Percentiles rank a stretch among this genome's conserved stretches.
These are phyloP conservation scores for Phytophthora quininea DNA, from an alignment of 352 stramenopile genomes.

Conservation along the genomic window DNA sequence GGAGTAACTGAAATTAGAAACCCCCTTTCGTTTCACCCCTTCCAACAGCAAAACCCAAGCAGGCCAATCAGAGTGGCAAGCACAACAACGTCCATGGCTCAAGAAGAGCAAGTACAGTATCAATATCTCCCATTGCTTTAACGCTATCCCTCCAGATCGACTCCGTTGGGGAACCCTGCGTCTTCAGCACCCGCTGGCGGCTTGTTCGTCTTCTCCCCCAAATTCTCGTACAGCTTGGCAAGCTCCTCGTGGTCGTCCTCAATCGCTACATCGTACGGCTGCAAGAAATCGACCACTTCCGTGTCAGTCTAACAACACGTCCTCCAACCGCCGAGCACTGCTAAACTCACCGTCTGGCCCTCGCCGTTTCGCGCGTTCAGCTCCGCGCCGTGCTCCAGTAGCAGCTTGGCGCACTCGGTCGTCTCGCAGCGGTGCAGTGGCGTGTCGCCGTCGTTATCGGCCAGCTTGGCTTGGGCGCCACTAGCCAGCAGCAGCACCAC, in stretches of 20 bases:
- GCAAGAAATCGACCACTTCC: slow-evolving; percentile 1
- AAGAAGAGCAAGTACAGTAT: no score
- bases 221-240: slow-evolving; percentile 46
- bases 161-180: slow-evolving; percentile 24
- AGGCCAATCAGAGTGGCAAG: no score
- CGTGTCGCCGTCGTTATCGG: slow-evolving; percentile 70
- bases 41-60: no score
- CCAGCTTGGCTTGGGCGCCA: slow-evolving; percentile 47
- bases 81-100: no score
- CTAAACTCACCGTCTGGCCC: slow-evolving; percentile 48
- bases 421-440: slow-evolving; percentile 71
- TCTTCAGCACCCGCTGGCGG: slow-evolving; percentile 38
- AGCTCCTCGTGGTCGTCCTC: slow-evolving; percentile 69
- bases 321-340: no score
- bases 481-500: slow-evolving; percentile 53
- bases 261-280: slow-evolving; percentile 69
- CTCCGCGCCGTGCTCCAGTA: slow-evolving; percentile 60
- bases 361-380: slow-evolving; percentile 72
- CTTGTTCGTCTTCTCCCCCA: slow-evolving; percentile 56
- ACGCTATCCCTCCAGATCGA: slow-evolving; percentile 28
- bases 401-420: slow-evolving; percentile 57
- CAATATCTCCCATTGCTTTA: no score
- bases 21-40: no score
- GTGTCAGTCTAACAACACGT: background rate
- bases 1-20: no score